These are phyloP conservation scores for Sugiyamaella japonica DNA, from an alignment of 1,139 yeast species.

Conservation along the genomic window DNA sequence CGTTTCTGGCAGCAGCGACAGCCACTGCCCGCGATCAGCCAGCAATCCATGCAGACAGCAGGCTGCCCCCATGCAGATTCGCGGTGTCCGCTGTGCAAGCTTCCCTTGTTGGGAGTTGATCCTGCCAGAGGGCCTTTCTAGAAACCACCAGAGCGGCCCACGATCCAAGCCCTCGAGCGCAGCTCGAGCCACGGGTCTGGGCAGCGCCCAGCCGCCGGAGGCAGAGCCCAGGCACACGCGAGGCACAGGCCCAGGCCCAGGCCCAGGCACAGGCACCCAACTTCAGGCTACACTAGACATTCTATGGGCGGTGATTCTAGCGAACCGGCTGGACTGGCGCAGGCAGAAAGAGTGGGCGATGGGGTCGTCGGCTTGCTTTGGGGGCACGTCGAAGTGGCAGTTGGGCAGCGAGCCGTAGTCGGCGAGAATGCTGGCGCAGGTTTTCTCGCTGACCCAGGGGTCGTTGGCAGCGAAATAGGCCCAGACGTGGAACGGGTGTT, in stretches of 20 bases:
- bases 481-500: conserved; percentile 46
- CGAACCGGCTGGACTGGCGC: conserved; percentile 53
- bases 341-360: conserved; percentile 61
- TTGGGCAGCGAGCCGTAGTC: conserved; percentile 42
- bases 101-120: too few species aligned
- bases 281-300: background rate
- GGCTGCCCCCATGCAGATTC: too few species aligned
- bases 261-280: background rate
- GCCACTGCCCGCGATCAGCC: too few species aligned
- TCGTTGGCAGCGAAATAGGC: conserved; percentile 56
- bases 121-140: too few species aligned
- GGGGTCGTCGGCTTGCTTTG: conserved; percentile 29
- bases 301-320: conserved; percentile 29
- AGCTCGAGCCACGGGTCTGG: background rate
- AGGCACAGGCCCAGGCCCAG: too few species aligned
- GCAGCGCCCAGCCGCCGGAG: conserved; percentile 3
- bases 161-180: background rate
- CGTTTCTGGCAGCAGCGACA: too few species aligned
- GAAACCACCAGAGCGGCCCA: background rate
- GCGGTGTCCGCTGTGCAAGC: too few species aligned
- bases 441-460: conserved; percentile 58
- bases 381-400: conserved; percentile 38
- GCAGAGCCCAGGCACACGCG: conserved; percentile 1
- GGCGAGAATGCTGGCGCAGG: conserved; percentile 47
- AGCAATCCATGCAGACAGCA: too few species aligned